Percentiles rank a stretch among this genome's conserved stretches.
Evolutionary conservation across 495 filamentous ascomycete genomes (phyloP).

Genomic region (Talaromyces thailandensis): DNA sequence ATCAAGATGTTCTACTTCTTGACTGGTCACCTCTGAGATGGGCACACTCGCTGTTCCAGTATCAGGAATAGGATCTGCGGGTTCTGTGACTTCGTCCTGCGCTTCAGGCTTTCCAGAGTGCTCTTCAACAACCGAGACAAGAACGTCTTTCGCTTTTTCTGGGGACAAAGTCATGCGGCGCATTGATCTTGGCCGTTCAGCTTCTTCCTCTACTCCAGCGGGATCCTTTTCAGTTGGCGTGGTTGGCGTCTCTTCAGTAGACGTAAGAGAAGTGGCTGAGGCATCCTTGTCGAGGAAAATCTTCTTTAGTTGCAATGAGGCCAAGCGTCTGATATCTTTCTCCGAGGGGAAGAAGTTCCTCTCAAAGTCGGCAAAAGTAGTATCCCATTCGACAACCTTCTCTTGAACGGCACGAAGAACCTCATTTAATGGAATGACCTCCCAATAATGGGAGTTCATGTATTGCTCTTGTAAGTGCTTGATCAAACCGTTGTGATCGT

Average conservation of each 20-base stretch:
- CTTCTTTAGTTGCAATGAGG: slow-evolving; percentile 85
- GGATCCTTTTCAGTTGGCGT: slow-evolving; percentile 32
- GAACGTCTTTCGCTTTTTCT: slow-evolving; percentile 58
- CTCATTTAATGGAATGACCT: slow-evolving; percentile 85
- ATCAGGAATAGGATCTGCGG: not conserved
- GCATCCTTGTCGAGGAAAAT: slow-evolving; percentile 85
- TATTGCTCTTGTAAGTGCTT: slow-evolving; percentile 81
- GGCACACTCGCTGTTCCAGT: not conserved
- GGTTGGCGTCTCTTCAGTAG: slow-evolving; percentile 45
- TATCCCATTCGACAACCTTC: slow-evolving; percentile 90
- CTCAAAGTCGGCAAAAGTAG: slow-evolving; percentile 81
- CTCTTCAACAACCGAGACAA: slow-evolving; percentile 63
- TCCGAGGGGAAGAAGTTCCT: slow-evolving; percentile 91
- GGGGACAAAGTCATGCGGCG: slow-evolving; percentile 51
- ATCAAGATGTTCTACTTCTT: slow-evolving; percentile 62
- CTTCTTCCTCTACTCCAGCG: slow-evolving; percentile 34
- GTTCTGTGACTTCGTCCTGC: slow-evolving; percentile 8
- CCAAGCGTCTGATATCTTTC: slow-evolving; percentile 89
- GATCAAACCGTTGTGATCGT: slow-evolving; percentile 66
- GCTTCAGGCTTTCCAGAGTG: slow-evolving; percentile 35
- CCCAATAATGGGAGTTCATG: slow-evolving; percentile 88
- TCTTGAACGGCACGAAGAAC: slow-evolving; percentile 84
- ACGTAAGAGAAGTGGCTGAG: slow-evolving; percentile 57
- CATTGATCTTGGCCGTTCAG: slow-evolving; percentile 23
- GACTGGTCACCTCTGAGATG: slow-evolving; percentile 11